Evolutionary conservation across 2,329 filamentous ascomycete species (phyloP).

Genomic region (Emergomyces orientalis): DNA sequence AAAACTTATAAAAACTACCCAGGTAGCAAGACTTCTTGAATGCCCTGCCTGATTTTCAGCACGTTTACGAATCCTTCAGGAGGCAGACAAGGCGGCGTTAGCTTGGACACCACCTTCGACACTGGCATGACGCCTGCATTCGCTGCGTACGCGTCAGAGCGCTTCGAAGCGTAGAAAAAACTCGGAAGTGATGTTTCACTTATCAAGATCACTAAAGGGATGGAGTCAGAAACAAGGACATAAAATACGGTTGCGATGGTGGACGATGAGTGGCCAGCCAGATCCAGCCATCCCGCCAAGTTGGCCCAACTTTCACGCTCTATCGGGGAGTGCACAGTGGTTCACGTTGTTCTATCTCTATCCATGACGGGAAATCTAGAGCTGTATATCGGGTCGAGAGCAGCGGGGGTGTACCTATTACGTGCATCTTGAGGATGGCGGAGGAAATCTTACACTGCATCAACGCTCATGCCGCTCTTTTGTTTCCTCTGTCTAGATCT

Average conservation of each 20-base stretch:
- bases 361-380: background rate
- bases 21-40: no score
- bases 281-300: background rate
- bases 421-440: background rate
- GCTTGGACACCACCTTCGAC: background rate
- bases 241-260: no score
- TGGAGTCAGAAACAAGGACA: background rate
- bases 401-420: background rate
- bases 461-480: background rate
- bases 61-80: background rate
- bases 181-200: background rate
- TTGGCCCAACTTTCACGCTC: background rate
- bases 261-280: background rate
- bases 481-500: no score
- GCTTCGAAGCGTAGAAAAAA: background rate
- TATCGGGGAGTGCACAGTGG: no score
- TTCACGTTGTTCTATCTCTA: background rate
- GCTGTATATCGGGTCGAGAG: background rate
- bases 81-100: background rate
- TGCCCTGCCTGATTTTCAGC: background rate
- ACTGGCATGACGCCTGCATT: background rate
- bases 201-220: background rate
- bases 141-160: background rate
- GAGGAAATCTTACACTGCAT: background rate
- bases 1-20: background rate